These are phyloP conservation scores for Colletotrichum musae DNA, from an alignment of 2,329 filamentous ascomycete species.

Conservation along the genomic window DNA sequence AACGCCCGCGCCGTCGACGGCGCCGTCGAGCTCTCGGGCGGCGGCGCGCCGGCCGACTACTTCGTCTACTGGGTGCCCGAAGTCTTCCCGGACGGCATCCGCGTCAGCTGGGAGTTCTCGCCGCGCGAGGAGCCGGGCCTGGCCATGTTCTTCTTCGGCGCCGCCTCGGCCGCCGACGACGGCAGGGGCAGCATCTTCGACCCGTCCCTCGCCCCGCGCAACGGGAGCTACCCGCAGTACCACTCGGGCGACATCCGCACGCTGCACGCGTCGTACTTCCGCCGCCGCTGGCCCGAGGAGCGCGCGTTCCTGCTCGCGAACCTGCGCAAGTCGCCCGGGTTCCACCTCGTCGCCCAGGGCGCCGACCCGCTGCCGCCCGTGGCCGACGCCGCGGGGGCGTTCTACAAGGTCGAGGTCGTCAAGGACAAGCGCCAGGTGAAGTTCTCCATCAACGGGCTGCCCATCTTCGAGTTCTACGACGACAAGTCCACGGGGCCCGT, in stretches of 20 bases:
- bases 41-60: constrained; percentile 46
- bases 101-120: constrained; percentile 51
- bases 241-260: constrained; percentile 44
- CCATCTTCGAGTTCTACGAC: constrained; percentile 48
- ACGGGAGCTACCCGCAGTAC: constrained; percentile 45
- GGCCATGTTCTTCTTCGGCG: constrained; percentile 53
- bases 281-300: constrained; percentile 48
- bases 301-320: constrained; percentile 49
- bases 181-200: constrained; percentile 47
- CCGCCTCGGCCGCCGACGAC: constrained; percentile 45
- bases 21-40: constrained; percentile 48
- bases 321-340: constrained; percentile 49
- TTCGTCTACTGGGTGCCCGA: constrained; percentile 52
- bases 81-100: constrained; percentile 49
- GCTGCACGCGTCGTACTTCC: constrained; percentile 44
- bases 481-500: constrained; percentile 48
- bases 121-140: constrained; percentile 49
- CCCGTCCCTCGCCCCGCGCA: constrained; percentile 45
- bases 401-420: constrained; percentile 49
- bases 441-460: constrained; percentile 48
- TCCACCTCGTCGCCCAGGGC: constrained; percentile 47
- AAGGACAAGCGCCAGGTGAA: constrained; percentile 48
- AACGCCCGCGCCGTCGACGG: constrained; percentile 45
- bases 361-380: constrained; percentile 49
- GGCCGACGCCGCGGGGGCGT: constrained; percentile 47